phyloP scores from a whole-genome alignment of 352 stramenopile species.

The Phytophthora niederhauseri region DNA sequence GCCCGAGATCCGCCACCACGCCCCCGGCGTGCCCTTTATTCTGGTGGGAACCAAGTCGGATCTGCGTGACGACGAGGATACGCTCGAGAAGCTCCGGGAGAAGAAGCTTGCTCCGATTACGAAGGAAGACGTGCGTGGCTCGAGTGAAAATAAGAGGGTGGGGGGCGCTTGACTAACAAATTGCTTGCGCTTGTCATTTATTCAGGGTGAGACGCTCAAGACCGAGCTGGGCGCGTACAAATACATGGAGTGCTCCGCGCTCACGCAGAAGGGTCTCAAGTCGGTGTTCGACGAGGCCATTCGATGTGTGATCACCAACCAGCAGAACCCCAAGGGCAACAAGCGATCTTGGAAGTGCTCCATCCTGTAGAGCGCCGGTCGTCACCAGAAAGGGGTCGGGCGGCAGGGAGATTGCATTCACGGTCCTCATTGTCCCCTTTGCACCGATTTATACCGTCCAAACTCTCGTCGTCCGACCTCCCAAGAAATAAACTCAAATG shows the following conservation, averaged over 20 bases:
- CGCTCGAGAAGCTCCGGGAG: slow-evolving; percentile 87
- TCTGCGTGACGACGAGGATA: slow-evolving; percentile 91
- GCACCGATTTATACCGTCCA: slow-evolving; percentile 19
- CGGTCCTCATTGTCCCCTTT: slow-evolving; percentile 19
- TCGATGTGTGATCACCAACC: slow-evolving; percentile 85
- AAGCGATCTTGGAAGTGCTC: slow-evolving; percentile 55
- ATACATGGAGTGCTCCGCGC: slow-evolving; percentile 94
- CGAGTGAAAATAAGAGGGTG: background rate
- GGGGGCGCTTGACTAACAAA: slow-evolving; percentile 5
- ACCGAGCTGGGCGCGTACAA: slow-evolving; percentile 90
- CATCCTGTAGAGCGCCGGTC: slow-evolving; percentile 57
- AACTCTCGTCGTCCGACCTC: background rate
- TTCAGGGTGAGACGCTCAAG: slow-evolving; percentile 86
- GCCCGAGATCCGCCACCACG: slow-evolving; percentile 90
- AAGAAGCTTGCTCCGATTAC: slow-evolving; percentile 84
- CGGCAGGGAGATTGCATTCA: slow-evolving; percentile 14
- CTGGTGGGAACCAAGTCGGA: slow-evolving; percentile 96
- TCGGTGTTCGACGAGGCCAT: slow-evolving; percentile 95
- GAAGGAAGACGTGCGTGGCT: slow-evolving; percentile 58
- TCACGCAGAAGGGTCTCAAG: slow-evolving; percentile 95
- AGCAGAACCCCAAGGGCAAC: slow-evolving; percentile 72
- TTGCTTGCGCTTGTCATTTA: background rate
- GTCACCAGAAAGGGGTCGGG: slow-evolving; percentile 8
- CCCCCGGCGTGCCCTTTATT: slow-evolving; percentile 94
- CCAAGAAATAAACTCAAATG: slow-evolving; percentile 8